These are phyloP conservation scores for Eudorina sp. DNA, from an alignment of 139 green algal genomes.

Conservation along the genomic window DNA sequence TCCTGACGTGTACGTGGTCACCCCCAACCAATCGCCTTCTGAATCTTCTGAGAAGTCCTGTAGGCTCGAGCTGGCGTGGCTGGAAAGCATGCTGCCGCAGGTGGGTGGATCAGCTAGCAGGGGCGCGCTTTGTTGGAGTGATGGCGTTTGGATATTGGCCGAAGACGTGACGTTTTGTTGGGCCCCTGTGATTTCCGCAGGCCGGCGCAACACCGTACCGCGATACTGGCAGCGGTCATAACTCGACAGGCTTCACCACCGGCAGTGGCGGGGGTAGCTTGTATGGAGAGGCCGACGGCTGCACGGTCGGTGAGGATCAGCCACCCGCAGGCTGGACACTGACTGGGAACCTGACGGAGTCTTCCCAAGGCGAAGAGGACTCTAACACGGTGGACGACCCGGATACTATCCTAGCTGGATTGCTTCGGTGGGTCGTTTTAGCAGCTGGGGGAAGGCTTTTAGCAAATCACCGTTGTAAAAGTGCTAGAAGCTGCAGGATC, in stretches of 20 bases:
- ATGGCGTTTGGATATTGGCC: no score
- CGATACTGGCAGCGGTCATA: not conserved
- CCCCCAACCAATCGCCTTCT: not conserved
- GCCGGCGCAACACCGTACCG: not conserved
- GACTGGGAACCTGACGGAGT: not conserved
- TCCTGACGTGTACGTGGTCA: not conserved
- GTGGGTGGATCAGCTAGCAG: not conserved
- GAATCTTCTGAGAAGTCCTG: not conserved
- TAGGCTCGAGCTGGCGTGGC: not conserved
- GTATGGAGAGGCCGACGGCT: not conserved
- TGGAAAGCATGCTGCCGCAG: conserved; percentile 16
- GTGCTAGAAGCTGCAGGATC: no score
- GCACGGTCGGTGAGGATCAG: not conserved
- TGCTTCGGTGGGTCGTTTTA: conserved; percentile 19
- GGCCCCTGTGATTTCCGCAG: no score
- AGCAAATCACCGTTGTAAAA: no score
- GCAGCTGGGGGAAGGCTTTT: no score
- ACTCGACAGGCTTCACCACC: not conserved
- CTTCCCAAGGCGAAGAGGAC: not conserved
- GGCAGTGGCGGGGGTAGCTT: not conserved
- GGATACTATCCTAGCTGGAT: not conserved
- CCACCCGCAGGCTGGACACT: not conserved
- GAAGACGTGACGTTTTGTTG: no score
- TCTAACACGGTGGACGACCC: not conserved
- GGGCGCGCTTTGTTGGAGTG: no score